Percentiles rank a stretch among this genome's conserved stretches.
Conservation (phyloP, 306 rosid species). For the Prunus padus region DNA sequence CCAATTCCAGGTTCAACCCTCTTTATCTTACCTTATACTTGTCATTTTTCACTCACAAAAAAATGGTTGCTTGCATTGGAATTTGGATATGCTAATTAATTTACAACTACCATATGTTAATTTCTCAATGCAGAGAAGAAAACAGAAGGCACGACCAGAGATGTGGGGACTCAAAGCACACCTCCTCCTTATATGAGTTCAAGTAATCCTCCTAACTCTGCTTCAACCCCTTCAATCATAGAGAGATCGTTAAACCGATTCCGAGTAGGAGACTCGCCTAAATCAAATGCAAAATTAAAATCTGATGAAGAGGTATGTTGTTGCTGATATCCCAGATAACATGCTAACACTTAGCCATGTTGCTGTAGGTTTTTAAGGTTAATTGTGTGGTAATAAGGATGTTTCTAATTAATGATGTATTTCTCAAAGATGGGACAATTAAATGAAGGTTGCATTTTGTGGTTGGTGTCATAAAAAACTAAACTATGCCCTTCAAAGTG, state of each 20-base stretch:
- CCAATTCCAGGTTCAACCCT: constrained; percentile 59
- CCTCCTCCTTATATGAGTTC: constrained; percentile 53
- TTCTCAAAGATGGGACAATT: constrained; percentile 36
- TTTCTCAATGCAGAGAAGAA: constrained; percentile 44
- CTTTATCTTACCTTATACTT: background rate
- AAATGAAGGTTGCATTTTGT: constrained; percentile 18
- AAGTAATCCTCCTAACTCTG: constrained; percentile 54
- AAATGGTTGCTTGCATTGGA: no score
- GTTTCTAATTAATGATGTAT: constrained; percentile 14
- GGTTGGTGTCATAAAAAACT: constrained; percentile 23
- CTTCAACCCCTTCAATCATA: constrained; percentile 60
- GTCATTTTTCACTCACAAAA: background rate
- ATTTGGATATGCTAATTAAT: background rate
- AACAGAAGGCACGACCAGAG: constrained; percentile 58
- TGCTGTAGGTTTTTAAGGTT: background rate
- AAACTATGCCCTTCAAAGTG: constrained; percentile 41
- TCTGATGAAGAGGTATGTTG: constrained; percentile 53
- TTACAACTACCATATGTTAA: background rate
- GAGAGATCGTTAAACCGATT: constrained; percentile 48
- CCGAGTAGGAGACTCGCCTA: constrained; percentile 44
- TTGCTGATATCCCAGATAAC: background rate
- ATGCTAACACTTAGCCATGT: background rate
- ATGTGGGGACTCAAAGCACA: constrained; percentile 86
- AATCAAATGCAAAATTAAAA: constrained; percentile 45
- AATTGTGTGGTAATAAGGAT: background rate